Evolutionary conservation across 345 rosid species (phyloP), one percentile per base, ranked within the genome.

Genomic region (Conringia planisiliqua): DNA sequence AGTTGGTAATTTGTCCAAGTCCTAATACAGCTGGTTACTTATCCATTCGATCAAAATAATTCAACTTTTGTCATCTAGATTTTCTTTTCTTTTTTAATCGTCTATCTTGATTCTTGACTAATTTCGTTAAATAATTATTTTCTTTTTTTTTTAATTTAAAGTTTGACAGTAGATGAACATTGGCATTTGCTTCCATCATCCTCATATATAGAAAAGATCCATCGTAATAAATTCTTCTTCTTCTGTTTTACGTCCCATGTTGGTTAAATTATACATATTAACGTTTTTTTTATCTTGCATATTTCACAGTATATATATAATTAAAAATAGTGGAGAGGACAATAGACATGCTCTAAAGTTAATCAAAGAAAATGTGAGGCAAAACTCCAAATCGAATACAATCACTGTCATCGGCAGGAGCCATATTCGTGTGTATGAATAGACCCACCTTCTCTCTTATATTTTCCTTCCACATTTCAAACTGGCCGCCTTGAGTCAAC

Each of bases 1-100:
- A 76, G 79, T 76, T 76, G 79, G 43, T 76, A 76, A 76, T 69
- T 76, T 69, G 79, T 76, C 79, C 1, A 75, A 42, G 39, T 75
- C 70, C 4, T 76, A 42, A 52, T 54, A 58, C 59, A 54, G 75
- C 75, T 69, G 63, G 69, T 68, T 68, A 42, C 79, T 60, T 68
- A 75, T 75, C 74, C 62, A 67, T 51, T 62, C 14, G 63, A 68
- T 52, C 5, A 60, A 61, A 40, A 69, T 32, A 40, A 14, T 54
- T 42, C 4, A 69, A 54, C 13, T n/a, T 60, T 17, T 52, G 6
- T 43, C 46, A 51, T 60, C 50, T 46, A 35, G 14, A 6, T 17
- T 32, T 11, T 5, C 7, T n/a, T 16, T 18, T 6, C 33, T 6
- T 4, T 1, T 62, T 3, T 26, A 14, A 13, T 32, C 35, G 35